Percentiles rank a stretch among this genome's conserved stretches.
Conservation (phyloP, 257 asterid species). For the Paulownia fortunei region DNA sequence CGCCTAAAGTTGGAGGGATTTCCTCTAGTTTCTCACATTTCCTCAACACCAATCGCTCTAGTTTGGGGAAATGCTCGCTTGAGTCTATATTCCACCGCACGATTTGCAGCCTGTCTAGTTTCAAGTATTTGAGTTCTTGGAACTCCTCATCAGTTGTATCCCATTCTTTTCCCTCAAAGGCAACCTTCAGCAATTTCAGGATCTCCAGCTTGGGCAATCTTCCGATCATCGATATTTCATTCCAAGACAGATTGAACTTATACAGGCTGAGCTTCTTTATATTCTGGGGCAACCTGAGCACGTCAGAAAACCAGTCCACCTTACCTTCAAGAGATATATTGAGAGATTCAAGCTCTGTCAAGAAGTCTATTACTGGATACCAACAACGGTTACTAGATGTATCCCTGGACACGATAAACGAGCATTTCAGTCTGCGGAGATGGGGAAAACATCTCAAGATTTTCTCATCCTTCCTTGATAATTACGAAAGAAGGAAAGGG, state of each 20-base stretch:
- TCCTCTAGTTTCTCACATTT: too few relatives aligned
- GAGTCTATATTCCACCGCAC: too few relatives aligned
- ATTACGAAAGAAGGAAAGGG: slow-evolving; percentile 1
- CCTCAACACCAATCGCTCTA: too few relatives aligned
- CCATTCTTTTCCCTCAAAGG: slow-evolving; percentile 27
- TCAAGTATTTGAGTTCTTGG: slow-evolving; percentile 14
- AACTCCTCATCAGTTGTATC: slow-evolving; percentile 5
- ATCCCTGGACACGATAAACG: background rate
- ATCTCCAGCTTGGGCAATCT: slow-evolving; percentile 5
- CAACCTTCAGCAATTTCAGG: background rate
- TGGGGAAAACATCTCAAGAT: background rate
- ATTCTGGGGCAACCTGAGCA: background rate
- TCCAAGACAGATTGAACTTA: slow-evolving; percentile 14
- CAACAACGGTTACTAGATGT: too few relatives aligned
- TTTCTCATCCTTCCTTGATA: slow-evolving; percentile 8
- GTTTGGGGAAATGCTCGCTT: too few relatives aligned
- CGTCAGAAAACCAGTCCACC: too few relatives aligned
- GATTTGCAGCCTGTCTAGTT: too few relatives aligned
- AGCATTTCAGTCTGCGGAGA: slow-evolving; percentile 30
- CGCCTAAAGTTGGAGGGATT: too few relatives aligned
- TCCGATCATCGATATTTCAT: slow-evolving; percentile 24
- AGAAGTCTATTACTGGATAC: background rate
- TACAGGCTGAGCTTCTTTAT: too few relatives aligned
- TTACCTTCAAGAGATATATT: too few relatives aligned
- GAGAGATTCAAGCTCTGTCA: slow-evolving; percentile 22